phyloP scores from a whole-genome alignment of 106 monocot species.

The Allium cepa region DNA sequence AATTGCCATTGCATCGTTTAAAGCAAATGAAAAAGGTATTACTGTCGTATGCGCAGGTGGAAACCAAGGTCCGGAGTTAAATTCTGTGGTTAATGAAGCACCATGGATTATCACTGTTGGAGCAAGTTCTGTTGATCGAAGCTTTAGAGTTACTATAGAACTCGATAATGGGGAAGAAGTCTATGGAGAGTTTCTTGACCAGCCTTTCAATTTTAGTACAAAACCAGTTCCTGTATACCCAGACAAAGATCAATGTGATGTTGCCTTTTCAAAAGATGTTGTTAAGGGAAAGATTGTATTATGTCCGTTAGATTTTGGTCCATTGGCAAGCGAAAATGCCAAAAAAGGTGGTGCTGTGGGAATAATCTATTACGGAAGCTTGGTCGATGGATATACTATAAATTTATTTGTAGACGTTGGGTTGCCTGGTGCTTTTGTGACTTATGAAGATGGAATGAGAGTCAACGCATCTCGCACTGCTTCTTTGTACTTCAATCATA shows the following conservation, averaged over 20 bases:
- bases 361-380: too few relatives aligned
- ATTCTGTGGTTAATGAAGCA: background rate
- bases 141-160: too few relatives aligned
- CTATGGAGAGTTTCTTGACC: too few relatives aligned
- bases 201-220: too few relatives aligned
- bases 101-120: slow-evolving; percentile 26
- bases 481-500: slow-evolving; percentile 45
- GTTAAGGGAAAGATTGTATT: too few relatives aligned
- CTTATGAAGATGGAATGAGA: slow-evolving; percentile 43
- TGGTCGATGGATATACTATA: slow-evolving; percentile 38
- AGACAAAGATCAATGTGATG: too few relatives aligned
- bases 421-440: slow-evolving; percentile 57
- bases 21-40: background rate
- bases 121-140: slow-evolving; percentile 16
- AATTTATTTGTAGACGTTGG: slow-evolving; percentile 73
- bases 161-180: too few relatives aligned
- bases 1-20: background rate
- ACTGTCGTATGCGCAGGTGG: background rate
- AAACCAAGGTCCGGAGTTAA: background rate
- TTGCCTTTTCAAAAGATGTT: too few relatives aligned
- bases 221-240: too few relatives aligned
- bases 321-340: too few relatives aligned
- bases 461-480: slow-evolving; percentile 31
- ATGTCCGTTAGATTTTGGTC: too few relatives aligned
- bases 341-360: too few relatives aligned